Evolutionary conservation across 495 filamentous ascomycete genomes (phyloP).

Genomic region (Aspergillus carlsbadensis): DNA sequence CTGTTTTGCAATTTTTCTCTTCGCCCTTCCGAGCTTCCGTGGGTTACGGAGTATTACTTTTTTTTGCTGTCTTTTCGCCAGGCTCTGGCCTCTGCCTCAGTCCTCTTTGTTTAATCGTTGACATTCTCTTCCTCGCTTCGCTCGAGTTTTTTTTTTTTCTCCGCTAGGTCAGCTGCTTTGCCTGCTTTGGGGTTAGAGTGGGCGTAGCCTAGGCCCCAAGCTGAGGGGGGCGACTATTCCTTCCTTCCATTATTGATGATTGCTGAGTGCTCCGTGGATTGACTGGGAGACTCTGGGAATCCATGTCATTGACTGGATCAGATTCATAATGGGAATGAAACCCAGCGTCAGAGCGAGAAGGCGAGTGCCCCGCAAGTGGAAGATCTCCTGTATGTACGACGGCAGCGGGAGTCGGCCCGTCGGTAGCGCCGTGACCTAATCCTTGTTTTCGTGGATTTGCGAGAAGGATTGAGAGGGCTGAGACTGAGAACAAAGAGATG

Average conservation of each 20-base stretch:
- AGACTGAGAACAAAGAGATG: not conserved
- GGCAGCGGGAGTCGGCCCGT: conserved; percentile 30
- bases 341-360: no score
- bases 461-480: no score
- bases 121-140: not conserved
- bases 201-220: not conserved
- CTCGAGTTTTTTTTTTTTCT: no score
- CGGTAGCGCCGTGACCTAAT: conserved; percentile 20
- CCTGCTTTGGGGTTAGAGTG: conserved; percentile 4
- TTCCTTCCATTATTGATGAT: no score
- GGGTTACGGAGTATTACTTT: not conserved
- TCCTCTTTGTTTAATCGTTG: not conserved
- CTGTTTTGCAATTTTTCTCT: not conserved
- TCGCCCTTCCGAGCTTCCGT: not conserved
- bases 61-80: conserved; percentile 1
- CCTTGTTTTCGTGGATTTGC: not conserved
- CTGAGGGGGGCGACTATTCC: not conserved
- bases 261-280: no score
- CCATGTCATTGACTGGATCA: not conserved
- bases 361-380: no score
- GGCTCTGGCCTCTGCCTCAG: not conserved
- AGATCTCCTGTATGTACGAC: conserved; percentile 30
- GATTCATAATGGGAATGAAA: no score
- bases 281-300: not conserved
- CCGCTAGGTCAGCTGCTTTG: conserved; percentile 7